Evolutionary conservation across 2,329 filamentous ascomycete species (phyloP).

Genomic region (Venturiaceae sp.): DNA sequence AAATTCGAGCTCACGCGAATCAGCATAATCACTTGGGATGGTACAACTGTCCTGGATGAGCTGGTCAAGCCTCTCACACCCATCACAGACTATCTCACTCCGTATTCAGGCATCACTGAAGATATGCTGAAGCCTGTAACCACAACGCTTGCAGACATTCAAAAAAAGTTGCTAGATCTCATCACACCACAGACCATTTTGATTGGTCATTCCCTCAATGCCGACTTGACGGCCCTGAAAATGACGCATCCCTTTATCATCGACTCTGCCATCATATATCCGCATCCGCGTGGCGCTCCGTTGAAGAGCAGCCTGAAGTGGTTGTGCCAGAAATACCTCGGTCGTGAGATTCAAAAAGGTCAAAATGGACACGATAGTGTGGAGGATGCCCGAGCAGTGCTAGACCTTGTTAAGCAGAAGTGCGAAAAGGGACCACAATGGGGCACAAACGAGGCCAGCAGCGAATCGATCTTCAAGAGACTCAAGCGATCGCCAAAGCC

Average conservation of each 20-base stretch:
- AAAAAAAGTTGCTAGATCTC: slow-evolving; percentile 62
- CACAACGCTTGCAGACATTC: slow-evolving; percentile 75
- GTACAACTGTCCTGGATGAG: slow-evolving; percentile 73
- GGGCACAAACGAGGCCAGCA: slow-evolving; percentile 68
- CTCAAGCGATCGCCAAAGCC: slow-evolving; percentile 48
- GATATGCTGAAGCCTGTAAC: slow-evolving; percentile 74
- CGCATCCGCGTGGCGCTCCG: slow-evolving; percentile 80
- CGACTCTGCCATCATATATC: slow-evolving; percentile 83
- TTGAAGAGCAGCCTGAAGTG: slow-evolving; percentile 87
- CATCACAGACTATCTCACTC: slow-evolving; percentile 89
- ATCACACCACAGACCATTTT: slow-evolving; percentile 65
- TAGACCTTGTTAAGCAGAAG: slow-evolving; percentile 91
- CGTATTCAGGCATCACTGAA: slow-evolving; percentile 77
- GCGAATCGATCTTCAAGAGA: slow-evolving; percentile 84
- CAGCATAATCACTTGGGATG: slow-evolving; percentile 80
- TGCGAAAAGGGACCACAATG: slow-evolving; percentile 85
- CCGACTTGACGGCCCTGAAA: slow-evolving; percentile 73
- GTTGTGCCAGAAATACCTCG: slow-evolving; percentile 76
- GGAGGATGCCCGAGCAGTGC: slow-evolving; percentile 82
- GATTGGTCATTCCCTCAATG: slow-evolving; percentile 72
- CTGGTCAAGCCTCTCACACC: slow-evolving; percentile 81
- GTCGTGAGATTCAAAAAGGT: slow-evolving; percentile 79
- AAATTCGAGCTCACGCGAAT: slow-evolving; percentile 81
- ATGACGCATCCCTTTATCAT: slow-evolving; percentile 88
- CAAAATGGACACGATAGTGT: slow-evolving; percentile 76